Base-by-base conservation (phyloP, 2,329 filamentous ascomycete species). In the Penicillium paneum region DNA sequence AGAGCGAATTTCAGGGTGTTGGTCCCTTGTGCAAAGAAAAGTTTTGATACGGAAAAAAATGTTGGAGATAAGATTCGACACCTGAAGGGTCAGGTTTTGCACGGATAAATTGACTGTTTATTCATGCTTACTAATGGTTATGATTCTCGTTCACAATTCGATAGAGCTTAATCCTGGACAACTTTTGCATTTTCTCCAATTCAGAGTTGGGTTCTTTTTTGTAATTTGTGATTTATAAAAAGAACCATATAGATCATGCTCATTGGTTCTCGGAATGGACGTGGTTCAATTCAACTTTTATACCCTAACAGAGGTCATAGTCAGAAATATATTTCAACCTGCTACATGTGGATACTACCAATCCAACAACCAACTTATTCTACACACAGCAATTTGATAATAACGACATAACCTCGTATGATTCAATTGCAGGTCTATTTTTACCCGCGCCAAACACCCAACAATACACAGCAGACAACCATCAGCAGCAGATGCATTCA, bases 381-480 rank as follows among this genome's bases (percentile, higher is more conserved):
- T 19, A 36, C 32, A 26, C 7, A 17, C 44, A 47, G 5, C 2
- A 36, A 13, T 38, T 19, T 4, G 1, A 45, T n/a, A 12, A 4
- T 13, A 26, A n/a, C 15, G 11, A 51, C 32, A 29, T 40, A 52
- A 40, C 13, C 36, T 50, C 47, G 26, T 47, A 28, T 35, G 15
- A 35, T 35, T 10, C 7, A 50, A 36, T 12, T 24, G 21, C 32
- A 50, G 50, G 46, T 50, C 43, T 53, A 54, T 62, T 60, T 62
- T 53, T 62, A 35, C 24, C 41, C 15, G 32, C 21, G 39, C 13
- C 42, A 56, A 51, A 60, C 52, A 53, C 49, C 58, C 39, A 41
- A 48, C 43, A 46, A 56, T 63, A 64, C 48, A 68, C 46, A 49
- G 58, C 49, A 56, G 41, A 54, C 28, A 35, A 32, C 34, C 8